These are phyloP conservation scores for Ophiostoma montium DNA, from an alignment of 2,329 filamentous ascomycete species.

Conservation along the genomic window DNA sequence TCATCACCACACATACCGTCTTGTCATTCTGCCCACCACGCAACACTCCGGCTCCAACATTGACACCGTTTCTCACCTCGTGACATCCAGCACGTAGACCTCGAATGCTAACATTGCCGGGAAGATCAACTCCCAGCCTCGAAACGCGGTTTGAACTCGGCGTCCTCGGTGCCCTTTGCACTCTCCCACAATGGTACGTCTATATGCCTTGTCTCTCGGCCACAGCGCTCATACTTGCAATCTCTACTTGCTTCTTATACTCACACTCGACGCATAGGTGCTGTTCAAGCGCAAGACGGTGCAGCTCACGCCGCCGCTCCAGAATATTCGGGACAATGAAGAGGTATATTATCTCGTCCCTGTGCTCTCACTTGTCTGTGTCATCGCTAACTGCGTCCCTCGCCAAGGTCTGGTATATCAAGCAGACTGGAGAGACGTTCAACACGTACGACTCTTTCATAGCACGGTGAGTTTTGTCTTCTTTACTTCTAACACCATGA, in stretches of 20 bases:
- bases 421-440: slow-evolving; percentile 83
- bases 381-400: slow-evolving; percentile 29
- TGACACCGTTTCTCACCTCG: neutral
- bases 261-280: slow-evolving; percentile 42
- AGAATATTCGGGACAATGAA: slow-evolving; percentile 58
- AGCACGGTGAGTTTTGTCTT: slow-evolving; percentile 46
- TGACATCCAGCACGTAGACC: too few species aligned
- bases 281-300: slow-evolving; percentile 94
- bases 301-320: slow-evolving; percentile 56
- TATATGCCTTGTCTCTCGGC: neutral
- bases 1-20: neutral
- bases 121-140: neutral
- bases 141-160: neutral
- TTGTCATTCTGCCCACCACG: neutral
- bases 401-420: slow-evolving; percentile 63
- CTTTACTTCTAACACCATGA: neutral
- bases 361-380: neutral
- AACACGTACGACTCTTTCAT: slow-evolving; percentile 78
- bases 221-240: neutral
- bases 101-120: neutral
- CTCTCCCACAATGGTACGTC: neutral
- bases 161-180: neutral
- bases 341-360: slow-evolving; percentile 44
- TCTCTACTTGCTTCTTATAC: neutral
- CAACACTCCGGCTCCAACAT: neutral